A percentile compares a stretch with the other conserved stretches of the same genome.
These are phyloP conservation scores for Smittium culicis DNA, from an alignment of 371 early-diverging fungal species.

Conservation along the genomic window DNA sequence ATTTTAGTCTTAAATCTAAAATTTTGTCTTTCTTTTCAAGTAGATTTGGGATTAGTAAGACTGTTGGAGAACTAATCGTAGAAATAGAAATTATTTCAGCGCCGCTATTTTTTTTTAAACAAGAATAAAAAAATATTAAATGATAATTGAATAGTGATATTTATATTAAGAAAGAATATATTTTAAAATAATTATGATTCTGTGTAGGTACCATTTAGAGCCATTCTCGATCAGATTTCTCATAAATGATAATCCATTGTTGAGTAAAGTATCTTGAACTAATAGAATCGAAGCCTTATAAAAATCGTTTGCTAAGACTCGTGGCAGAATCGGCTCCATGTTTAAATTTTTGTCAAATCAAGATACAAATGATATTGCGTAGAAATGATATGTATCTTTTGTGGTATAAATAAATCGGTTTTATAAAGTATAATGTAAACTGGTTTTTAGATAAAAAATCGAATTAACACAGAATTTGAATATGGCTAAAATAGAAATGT, in stretches of 20 bases:
- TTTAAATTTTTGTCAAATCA: not conserved
- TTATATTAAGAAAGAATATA: too few relatives aligned
- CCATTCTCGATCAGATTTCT: not conserved
- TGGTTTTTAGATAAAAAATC: too few relatives aligned
- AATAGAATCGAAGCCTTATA: conserved; percentile 6
- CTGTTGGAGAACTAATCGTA: not conserved
- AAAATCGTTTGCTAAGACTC: conserved; percentile 2
- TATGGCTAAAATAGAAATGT: too few relatives aligned
- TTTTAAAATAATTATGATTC: too few relatives aligned
- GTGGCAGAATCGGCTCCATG: not conserved
- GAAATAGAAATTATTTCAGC: not conserved
- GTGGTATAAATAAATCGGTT: too few relatives aligned
- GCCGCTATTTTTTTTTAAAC: not conserved
- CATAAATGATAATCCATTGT: conserved; percentile 8
- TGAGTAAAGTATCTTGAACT: conserved; percentile 5
- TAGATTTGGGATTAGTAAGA: not conserved
- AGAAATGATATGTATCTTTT: too few relatives aligned
- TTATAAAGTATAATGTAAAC: too few relatives aligned
- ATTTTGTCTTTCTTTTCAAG: not conserved
- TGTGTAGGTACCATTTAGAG: not conserved
- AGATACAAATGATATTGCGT: too few relatives aligned
- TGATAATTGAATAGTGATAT: too few relatives aligned
- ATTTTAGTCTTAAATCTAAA: not conserved
- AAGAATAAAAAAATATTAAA: not conserved
- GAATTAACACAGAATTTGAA: too few relatives aligned